phyloP scores from a whole-genome alignment of 331 rosid species.

The Telfairia occidentalis region DNA sequence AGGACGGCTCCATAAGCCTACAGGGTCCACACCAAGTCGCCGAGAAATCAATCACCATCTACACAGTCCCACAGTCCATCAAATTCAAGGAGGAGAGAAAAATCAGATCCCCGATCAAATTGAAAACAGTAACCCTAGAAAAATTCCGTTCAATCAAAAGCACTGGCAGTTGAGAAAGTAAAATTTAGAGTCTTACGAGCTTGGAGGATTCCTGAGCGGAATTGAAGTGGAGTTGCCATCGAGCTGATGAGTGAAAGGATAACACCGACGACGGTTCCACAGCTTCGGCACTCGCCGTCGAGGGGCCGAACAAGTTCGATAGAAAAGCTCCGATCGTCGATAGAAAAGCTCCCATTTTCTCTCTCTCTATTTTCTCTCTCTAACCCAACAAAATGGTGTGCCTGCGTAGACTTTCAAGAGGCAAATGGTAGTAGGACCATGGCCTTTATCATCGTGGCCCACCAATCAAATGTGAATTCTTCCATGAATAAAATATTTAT shows the following conservation, averaged over 20 bases:
- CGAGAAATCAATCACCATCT: slow-evolving; percentile 80
- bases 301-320: background rate
- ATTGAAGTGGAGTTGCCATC: slow-evolving; percentile 62
- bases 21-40: slow-evolving; percentile 97
- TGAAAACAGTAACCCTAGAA: background rate
- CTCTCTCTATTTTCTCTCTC: background rate
- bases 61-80: background rate
- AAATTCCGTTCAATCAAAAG: background rate
- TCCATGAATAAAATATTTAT: too few relatives aligned
- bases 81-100: background rate
- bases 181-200: slow-evolving; percentile 31
- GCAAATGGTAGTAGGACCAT: too few relatives aligned
- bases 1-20: slow-evolving; percentile 50
- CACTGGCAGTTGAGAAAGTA: background rate
- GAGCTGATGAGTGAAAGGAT: slow-evolving; percentile 48
- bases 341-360: background rate
- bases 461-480: too few relatives aligned
- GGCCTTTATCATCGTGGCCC: too few relatives aligned
- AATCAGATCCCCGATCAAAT: slow-evolving; percentile 2
- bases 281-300: slow-evolving; percentile 23
- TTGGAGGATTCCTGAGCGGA: slow-evolving; percentile 25
- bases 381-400: background rate
- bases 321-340: slow-evolving; percentile 25
- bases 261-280: slow-evolving; percentile 28
- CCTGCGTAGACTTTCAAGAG: too few relatives aligned